Conservation (phyloP, 805 yeast genomes). For the Barnettozyma wickerhamii region DNA sequence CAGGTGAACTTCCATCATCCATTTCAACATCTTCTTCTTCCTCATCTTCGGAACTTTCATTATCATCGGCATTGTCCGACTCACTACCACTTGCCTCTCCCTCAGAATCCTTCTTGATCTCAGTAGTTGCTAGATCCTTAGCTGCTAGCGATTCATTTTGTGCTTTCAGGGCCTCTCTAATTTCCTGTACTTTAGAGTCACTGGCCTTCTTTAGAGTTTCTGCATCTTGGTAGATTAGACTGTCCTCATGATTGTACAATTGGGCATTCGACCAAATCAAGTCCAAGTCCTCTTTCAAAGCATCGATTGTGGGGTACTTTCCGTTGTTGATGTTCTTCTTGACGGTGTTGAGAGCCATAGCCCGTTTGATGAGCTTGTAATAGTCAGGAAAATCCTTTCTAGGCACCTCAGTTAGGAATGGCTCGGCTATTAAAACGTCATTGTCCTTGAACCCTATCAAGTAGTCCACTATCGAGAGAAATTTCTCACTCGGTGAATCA, state of each 20-base stretch:
- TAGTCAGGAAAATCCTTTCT: constrained; percentile 75
- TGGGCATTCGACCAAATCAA: constrained; percentile 78
- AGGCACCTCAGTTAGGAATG: constrained; percentile 74
- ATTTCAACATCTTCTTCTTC: constrained; percentile 1
- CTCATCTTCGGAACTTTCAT: constrained; percentile 4
- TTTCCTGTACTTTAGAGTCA: constrained; percentile 17
- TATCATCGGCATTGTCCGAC: constrained; percentile 2
- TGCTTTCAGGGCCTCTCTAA: not conserved
- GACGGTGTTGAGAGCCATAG: constrained; percentile 68
- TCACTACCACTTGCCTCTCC: no score
- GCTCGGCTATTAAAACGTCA: constrained; percentile 47
- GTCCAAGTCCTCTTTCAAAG: constrained; percentile 53
- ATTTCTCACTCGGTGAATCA: constrained; percentile 13
- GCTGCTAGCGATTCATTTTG: not conserved
- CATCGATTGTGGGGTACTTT: constrained; percentile 50
- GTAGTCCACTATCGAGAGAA: constrained; percentile 15
- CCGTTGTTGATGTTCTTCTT: constrained; percentile 47
- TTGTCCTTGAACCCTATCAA: constrained; percentile 23
- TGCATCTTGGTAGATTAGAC: constrained; percentile 72
- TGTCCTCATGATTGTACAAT: constrained; percentile 67
- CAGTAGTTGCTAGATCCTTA: not conserved
- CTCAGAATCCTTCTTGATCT: constrained; percentile 6
- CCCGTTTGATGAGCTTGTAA: constrained; percentile 62
- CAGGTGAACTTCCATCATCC: constrained; percentile 4
- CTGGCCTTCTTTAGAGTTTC: constrained; percentile 51